A percentile compares a stretch with the other conserved stretches of the same genome.
phyloP scores from a whole-genome alignment of 129 eudicot genomes.

The Ambrosia artemisiifolia region DNA sequence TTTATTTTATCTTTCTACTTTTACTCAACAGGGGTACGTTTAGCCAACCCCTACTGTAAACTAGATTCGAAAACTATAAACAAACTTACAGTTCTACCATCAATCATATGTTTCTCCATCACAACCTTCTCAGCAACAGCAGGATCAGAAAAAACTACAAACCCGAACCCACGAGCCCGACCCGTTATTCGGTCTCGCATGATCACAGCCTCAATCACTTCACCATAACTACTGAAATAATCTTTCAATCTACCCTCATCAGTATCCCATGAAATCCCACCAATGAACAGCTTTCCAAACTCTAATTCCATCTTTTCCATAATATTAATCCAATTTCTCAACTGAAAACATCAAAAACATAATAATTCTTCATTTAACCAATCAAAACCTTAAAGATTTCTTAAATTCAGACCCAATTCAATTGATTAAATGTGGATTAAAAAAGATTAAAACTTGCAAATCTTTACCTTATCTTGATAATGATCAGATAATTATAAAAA shows the following conservation, averaged over 20 bases:
- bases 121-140: constrained; percentile 78
- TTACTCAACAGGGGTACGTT: not conserved
- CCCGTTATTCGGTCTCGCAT: constrained; percentile 86
- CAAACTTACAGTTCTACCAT: constrained; percentile 73
- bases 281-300: constrained; percentile 76
- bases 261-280: constrained; percentile 95
- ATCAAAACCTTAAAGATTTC: constrained; percentile 4
- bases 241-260: constrained; percentile 72
- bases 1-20: no score
- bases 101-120: constrained; percentile 78
- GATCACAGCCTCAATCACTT: constrained; percentile 78
- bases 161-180: constrained; percentile 90
- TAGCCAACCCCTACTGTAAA: not conserved
- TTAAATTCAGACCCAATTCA: constrained; percentile 5
- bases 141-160: constrained; percentile 72
- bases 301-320: constrained; percentile 54
- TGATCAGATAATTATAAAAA: constrained; percentile 36
- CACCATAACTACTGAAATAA: constrained; percentile 64
- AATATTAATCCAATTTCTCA: constrained; percentile 14
- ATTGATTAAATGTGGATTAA: constrained; percentile 23
- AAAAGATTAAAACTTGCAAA: constrained; percentile 7
- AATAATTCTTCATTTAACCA: not conserved
- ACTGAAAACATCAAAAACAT: constrained; percentile 12
- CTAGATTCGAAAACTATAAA: not conserved
- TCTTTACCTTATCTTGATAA: constrained; percentile 47